Percentiles rank a stretch among this genome's conserved stretches.
phyloP scores from a whole-genome alignment of 768 basidiomycete genomes.

The Lactarius deliciosus region DNA sequence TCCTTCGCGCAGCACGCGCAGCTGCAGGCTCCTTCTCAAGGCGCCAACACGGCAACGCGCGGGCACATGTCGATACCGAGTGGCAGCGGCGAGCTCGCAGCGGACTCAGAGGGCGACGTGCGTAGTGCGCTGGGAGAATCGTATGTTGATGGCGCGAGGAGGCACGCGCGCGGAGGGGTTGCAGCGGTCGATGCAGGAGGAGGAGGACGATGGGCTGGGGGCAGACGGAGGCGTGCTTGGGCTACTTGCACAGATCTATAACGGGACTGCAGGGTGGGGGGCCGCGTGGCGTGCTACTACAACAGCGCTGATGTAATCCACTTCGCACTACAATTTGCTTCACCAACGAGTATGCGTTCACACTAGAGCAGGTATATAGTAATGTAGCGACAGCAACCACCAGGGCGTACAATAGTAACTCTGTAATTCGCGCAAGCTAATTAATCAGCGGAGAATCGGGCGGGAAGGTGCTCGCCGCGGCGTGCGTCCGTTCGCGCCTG shows the following conservation, averaged over 20 bases:
- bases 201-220: slow-evolving; percentile 52
- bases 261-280: slow-evolving; percentile 41
- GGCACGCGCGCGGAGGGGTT: slow-evolving; percentile 38
- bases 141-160: slow-evolving; percentile 66
- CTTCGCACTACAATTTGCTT: neutral
- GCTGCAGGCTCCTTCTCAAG: neutral
- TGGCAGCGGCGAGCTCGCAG: slow-evolving; percentile 28
- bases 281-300: slow-evolving; percentile 21
- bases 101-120: slow-evolving; percentile 53
- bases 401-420: neutral
- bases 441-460: slow-evolving; percentile 22
- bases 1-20: slow-evolving; percentile 39
- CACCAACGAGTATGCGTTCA: neutral
- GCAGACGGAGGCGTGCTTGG: slow-evolving; percentile 85
- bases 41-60: neutral
- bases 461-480: slow-evolving; percentile 13
- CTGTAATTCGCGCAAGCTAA: neutral
- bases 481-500: neutral
- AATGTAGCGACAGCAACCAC: slow-evolving; percentile 4
- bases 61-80: slow-evolving; percentile 18
- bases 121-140: slow-evolving; percentile 66
- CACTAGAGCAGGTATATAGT: neutral
- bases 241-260: slow-evolving; percentile 84
- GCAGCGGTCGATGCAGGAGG: slow-evolving; percentile 36
- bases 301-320: neutral